These are phyloP conservation scores for Aspergillus steynii DNA, from an alignment of 495 filamentous ascomycete genomes.

Conservation along the genomic window DNA sequence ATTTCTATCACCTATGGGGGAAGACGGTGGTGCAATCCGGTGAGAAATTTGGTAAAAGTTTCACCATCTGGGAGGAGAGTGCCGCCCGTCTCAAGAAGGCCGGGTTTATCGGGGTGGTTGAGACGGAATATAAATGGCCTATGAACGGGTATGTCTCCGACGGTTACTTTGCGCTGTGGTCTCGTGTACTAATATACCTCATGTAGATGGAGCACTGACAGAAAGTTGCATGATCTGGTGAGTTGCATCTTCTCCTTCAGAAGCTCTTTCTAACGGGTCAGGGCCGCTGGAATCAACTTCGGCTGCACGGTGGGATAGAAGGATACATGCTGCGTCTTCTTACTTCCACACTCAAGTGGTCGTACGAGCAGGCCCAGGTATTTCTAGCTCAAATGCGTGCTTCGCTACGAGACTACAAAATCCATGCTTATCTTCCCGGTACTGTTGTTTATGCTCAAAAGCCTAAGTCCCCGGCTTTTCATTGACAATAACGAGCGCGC, in stretches of 20 bases:
- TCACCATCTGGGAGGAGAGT: constrained; percentile 48
- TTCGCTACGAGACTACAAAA: neutral
- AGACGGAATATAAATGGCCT: constrained; percentile 20
- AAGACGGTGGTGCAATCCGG: constrained; percentile 51
- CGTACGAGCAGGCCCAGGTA: neutral
- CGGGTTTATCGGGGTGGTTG: constrained; percentile 60
- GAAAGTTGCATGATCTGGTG: neutral
- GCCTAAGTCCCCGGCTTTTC: neutral
- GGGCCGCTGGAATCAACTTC: neutral
- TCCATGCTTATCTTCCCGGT: neutral
- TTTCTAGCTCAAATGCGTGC: neutral
- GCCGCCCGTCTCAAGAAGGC: constrained; percentile 39
- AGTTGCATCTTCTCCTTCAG: neutral
- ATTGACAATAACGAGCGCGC: neutral
- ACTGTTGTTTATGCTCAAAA: neutral
- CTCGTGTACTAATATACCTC: neutral
- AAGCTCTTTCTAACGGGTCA: neutral
- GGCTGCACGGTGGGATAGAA: neutral
- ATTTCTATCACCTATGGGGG: constrained; percentile 39
- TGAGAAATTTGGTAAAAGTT: constrained; percentile 47
- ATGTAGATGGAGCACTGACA: neutral
- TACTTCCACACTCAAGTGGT: neutral
- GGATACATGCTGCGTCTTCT: neutral
- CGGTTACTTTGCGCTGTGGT: neutral
- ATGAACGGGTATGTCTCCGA: neutral